A percentile compares a stretch with the other conserved stretches of the same genome.
phyloP scores from a whole-genome alignment of 2,329 filamentous ascomycete genomes.

The Chaetothyriales sp. region DNA sequence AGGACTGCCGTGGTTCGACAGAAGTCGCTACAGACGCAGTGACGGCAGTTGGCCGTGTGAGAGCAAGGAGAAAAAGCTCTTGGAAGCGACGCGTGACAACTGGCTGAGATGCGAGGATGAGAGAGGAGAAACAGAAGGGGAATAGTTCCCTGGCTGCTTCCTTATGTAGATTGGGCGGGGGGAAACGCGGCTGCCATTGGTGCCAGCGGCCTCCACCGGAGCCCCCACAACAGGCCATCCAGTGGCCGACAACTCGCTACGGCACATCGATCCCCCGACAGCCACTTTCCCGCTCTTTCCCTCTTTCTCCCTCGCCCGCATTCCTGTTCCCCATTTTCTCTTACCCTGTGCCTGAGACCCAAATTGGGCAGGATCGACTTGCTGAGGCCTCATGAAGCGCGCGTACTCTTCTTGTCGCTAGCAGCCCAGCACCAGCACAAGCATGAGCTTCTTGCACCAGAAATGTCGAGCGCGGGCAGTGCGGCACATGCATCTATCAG shows the following conservation, averaged over 20 bases:
- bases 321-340: not conserved
- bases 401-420: too few species aligned
- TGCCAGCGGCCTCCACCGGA: not conserved
- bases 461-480: not conserved
- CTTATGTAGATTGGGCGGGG: conserved; percentile 1
- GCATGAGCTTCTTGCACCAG: too few species aligned
- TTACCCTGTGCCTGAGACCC: not conserved
- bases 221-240: not conserved
- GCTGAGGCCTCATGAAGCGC: not conserved
- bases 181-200: not conserved
- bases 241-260: not conserved
- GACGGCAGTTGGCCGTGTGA: not conserved
- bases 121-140: conserved; percentile 1
- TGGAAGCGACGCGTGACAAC: not conserved
- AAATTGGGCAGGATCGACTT: not conserved
- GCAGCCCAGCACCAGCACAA: too few species aligned
- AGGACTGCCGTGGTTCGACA: not conserved
- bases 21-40: not conserved
- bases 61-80: not conserved
- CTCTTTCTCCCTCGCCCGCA: not conserved
- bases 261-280: not conserved
- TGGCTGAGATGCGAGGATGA: not conserved
- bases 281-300: not conserved
- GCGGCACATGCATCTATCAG: not conserved
- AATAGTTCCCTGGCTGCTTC: not conserved